Percentiles rank a stretch among this genome's conserved stretches.
Conservation (phyloP, 345 rosid genomes). For the Hypericum androsaemum region DNA sequence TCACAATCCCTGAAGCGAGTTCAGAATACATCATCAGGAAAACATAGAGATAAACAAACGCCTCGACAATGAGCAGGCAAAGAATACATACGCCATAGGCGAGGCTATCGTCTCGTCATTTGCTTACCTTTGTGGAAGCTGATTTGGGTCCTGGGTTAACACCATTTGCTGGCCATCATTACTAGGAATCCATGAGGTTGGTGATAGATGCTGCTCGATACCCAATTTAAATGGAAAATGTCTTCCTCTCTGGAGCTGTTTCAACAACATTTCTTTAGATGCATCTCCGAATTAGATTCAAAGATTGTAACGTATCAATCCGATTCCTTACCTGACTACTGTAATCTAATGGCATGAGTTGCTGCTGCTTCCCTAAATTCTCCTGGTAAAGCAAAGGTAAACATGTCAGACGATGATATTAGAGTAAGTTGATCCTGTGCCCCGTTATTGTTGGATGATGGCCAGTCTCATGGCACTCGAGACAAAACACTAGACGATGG, state of each 20-base stretch:
- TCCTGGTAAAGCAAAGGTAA: slow-evolving; percentile 23
- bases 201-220: slow-evolving; percentile 54
- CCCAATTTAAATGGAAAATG: slow-evolving; percentile 41
- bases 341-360: slow-evolving; percentile 43
- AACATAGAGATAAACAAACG: not conserved
- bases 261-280: slow-evolving; percentile 8
- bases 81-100: too few relatives aligned
- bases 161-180: slow-evolving; percentile 32
- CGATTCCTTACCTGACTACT: slow-evolving; percentile 35
- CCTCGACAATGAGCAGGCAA: too few relatives aligned
- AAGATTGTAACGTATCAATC: slow-evolving; percentile 3
- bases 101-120: too few relatives aligned
- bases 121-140: slow-evolving; percentile 40
- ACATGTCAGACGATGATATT: not conserved
- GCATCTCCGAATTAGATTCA: not conserved
- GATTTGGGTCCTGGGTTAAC: slow-evolving; percentile 40
- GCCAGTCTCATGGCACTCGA: not conserved
- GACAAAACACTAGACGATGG: not conserved
- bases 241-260: slow-evolving; percentile 53
- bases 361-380: slow-evolving; percentile 44
- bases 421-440: too few relatives aligned
- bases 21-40: too few relatives aligned
- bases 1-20: slow-evolving; percentile 67
- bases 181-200: slow-evolving; percentile 48
- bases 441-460: too few relatives aligned